Evolutionary conservation across 169 alveolate genomes (phyloP).

Genomic region (Hepatocystis sp.): DNA sequence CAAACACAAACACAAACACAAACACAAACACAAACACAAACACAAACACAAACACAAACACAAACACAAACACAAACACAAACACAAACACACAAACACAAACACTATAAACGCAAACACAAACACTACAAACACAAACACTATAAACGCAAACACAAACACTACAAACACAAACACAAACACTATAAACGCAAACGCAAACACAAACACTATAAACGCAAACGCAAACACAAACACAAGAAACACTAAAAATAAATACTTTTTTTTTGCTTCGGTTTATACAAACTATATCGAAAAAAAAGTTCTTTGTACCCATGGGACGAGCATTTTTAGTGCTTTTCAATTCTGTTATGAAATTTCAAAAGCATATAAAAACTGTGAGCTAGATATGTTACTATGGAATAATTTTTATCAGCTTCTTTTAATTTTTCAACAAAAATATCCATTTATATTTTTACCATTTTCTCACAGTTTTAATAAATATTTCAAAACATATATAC

Average conservation of each 20-base stretch:
- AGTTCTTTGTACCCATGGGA: constrained; percentile 53
- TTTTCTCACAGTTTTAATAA: constrained; percentile 36
- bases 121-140: no score
- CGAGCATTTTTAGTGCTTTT: constrained; percentile 33
- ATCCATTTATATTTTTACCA: constrained; percentile 64
- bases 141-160: no score
- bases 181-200: no score
- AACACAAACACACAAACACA: background rate
- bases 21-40: no score
- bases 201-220: no score
- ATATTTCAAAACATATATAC: constrained; percentile 47
- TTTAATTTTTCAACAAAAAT: constrained; percentile 63
- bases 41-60: no score
- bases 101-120: background rate
- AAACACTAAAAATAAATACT: background rate
- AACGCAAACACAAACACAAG: background rate
- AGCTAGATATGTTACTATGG: constrained; percentile 71
- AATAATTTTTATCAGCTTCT: constrained; percentile 38
- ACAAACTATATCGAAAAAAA: constrained; percentile 67
- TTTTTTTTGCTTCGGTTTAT: constrained; percentile 48
- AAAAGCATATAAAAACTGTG: constrained; percentile 11
- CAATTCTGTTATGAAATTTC: constrained; percentile 18
- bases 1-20: no score
- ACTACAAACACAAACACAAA: no score
- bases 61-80: no score